Evolutionary conservation across 129 eudicot genomes (phyloP).

Genomic region (carrot (Daucus carota)): DH1_v3.0 NC_030389.2:43832501-43833000

Average conservation of each 20-base stretch:
- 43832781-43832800: not conserved
- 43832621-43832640: not conserved
- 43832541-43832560: not conserved
- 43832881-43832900: not conserved
- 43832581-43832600: not conserved
- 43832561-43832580: slow-evolving; percentile 19
- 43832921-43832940: not conserved
- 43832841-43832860: not conserved
- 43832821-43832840: too few relatives aligned
- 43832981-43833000: not conserved
- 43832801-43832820: not conserved
- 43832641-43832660: not conserved
- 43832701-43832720: not conserved
- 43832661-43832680: not conserved
- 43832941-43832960: not conserved
- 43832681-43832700: not conserved
- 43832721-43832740: not conserved
- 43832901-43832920: not conserved
- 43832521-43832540: slow-evolving; percentile 27
- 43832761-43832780: too few relatives aligned
- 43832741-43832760: not conserved
- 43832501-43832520: slow-evolving; percentile 31
- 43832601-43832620: not conserved
- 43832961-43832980: not conserved
- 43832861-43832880: too few relatives aligned